phyloP scores from a whole-genome alignment of 306 rosid genomes.

The Nissolia schottii region DNA sequence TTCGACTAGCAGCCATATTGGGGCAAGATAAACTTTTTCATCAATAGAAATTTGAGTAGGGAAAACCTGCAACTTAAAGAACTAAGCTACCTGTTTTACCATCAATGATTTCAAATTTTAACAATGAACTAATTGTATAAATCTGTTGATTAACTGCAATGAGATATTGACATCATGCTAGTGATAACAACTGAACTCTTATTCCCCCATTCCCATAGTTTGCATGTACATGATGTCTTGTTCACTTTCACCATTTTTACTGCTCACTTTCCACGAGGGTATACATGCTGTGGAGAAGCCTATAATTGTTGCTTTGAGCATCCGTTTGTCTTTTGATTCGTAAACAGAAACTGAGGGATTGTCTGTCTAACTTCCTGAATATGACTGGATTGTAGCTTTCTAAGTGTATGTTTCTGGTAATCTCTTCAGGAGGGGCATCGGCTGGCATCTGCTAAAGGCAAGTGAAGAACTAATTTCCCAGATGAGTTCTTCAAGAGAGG shows the following conservation, averaged over 20 bases:
- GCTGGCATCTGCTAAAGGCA: constrained; percentile 95
- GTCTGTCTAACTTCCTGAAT: not conserved
- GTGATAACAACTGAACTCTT: not conserved
- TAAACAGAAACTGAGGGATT: not conserved
- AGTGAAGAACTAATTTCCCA: constrained; percentile 76
- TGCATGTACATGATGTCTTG: not conserved
- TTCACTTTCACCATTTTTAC: not conserved
- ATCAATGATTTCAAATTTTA: not conserved
- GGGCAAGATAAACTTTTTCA: not conserved
- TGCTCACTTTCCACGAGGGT: not conserved
- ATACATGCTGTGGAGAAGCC: not conserved
- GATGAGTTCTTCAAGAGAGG: constrained; percentile 68
- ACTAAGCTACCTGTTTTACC: not conserved
- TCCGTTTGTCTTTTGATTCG: not conserved
- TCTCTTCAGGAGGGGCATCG: constrained; percentile 82
- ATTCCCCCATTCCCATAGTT: not conserved
- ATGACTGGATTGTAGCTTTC: not conserved
- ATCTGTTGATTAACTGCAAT: not conserved
- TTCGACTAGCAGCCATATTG: no score
- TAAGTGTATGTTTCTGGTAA: constrained; percentile 20
- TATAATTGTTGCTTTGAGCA: not conserved
- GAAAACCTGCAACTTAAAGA: not conserved
- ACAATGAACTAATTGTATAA: not conserved
- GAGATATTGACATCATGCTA: constrained; percentile 2
- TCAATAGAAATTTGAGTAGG: not conserved